Percentiles rank a stretch among this genome's conserved stretches.
These are phyloP conservation scores for Mortierella sp. DNA, from an alignment of 371 early-diverging fungal genomes.

Conservation along the genomic window DNA sequence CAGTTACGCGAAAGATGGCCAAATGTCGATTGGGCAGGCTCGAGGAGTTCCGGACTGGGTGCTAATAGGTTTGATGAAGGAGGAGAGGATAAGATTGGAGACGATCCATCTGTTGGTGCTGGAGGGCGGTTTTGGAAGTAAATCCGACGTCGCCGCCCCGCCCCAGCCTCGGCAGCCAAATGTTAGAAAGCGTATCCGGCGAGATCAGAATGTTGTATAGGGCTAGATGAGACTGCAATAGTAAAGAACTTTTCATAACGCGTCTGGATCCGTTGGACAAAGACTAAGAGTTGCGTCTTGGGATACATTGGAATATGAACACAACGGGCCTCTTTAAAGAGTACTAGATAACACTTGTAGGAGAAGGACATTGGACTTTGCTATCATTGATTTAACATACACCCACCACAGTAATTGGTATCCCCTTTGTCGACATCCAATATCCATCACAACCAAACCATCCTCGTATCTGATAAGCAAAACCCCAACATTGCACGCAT, in stretches of 20 bases:
- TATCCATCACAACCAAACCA: background rate
- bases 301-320: slow-evolving; percentile 7
- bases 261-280: too few species aligned
- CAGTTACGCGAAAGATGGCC: slow-evolving; percentile 34
- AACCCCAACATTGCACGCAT: too few species aligned
- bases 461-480: too few species aligned
- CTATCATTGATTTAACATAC: too few species aligned
- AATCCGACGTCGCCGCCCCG: background rate
- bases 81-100: slow-evolving; percentile 17
- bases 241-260: too few species aligned
- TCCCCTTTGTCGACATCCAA: too few species aligned
- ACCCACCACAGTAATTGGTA: too few species aligned
- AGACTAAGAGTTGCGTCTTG: too few species aligned
- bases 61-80: background rate
- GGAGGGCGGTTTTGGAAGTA: slow-evolving; percentile 20
- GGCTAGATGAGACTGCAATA: background rate
- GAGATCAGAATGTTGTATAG: background rate
- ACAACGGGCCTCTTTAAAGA: too few species aligned
- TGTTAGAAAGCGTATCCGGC: too few species aligned
- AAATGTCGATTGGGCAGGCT: slow-evolving; percentile 13
- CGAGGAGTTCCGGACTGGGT: background rate
- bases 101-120: slow-evolving; percentile 9
- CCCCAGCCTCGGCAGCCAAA: background rate
- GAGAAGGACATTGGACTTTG: too few species aligned
- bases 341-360: too few species aligned